phyloP scores from a whole-genome alignment of 768 basidiomycete species.

The Dioszegia hungarica region DNA sequence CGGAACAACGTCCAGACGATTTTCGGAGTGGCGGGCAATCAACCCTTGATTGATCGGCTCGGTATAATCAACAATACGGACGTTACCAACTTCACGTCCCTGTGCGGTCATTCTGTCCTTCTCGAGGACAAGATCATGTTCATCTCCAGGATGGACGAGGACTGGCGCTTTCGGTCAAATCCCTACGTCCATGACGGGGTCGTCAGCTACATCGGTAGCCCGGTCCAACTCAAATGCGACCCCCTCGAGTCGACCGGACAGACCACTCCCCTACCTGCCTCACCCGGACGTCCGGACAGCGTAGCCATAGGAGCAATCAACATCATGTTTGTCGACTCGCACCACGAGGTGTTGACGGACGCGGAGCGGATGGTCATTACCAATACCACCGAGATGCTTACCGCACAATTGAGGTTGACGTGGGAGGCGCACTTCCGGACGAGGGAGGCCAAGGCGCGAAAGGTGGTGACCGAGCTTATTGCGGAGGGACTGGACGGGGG shows the following conservation, averaged over 20 bases:
- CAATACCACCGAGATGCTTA: constrained; percentile 24
- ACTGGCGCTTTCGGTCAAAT: constrained; percentile 16
- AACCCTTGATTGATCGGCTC: neutral
- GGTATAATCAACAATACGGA: neutral
- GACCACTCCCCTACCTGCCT: neutral
- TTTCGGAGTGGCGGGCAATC: constrained; percentile 5
- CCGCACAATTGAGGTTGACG: constrained; percentile 28
- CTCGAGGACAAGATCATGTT: neutral
- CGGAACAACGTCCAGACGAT: constrained; percentile 7
- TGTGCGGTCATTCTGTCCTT: constrained; percentile 19
- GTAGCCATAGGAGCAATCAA: constrained; percentile 20
- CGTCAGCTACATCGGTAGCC: constrained; percentile 22
- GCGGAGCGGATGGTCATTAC: constrained; percentile 18
- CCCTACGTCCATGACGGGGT: constrained; percentile 14
- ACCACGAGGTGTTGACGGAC: neutral
- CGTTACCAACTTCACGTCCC: constrained; percentile 1
- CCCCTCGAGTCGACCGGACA: neutral
- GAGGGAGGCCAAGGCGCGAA: constrained; percentile 22
- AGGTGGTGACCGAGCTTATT: constrained; percentile 23
- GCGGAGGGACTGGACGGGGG: neutral
- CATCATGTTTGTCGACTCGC: constrained; percentile 11
- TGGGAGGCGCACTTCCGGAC: constrained; percentile 34
- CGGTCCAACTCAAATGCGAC: constrained; percentile 14
- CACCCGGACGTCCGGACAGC: neutral
- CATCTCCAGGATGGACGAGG: constrained; percentile 2